phyloP scores from a whole-genome alignment of 2,329 filamentous ascomycete species.

The Sporothrix schenckii region DNA sequence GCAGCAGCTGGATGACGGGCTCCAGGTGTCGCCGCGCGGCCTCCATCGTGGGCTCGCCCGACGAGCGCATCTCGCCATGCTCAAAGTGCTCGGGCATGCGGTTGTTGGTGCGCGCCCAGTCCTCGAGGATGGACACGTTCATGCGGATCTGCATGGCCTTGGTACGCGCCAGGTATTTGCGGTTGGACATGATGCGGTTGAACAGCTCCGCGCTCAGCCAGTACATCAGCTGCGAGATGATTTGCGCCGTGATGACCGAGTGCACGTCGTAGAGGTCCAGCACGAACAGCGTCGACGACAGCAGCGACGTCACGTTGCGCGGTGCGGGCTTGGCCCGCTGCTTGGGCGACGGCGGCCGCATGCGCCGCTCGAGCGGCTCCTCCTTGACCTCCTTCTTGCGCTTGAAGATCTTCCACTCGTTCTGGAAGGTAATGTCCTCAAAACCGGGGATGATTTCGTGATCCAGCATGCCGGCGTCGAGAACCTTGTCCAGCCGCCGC shows the following conservation, averaged over 20 bases:
- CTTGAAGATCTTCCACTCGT: slow-evolving; percentile 98
- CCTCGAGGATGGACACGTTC: slow-evolving; percentile 93
- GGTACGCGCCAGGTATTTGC: slow-evolving; percentile 89
- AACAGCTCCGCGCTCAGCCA: slow-evolving; percentile 97
- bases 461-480: slow-evolving; percentile 92
- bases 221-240: slow-evolving; percentile 89
- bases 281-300: slow-evolving; percentile 95
- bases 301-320: slow-evolving; percentile 89
- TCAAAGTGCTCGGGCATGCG: slow-evolving; percentile 94
- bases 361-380: slow-evolving; percentile 86
- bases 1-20: slow-evolving; percentile 88
- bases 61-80: slow-evolving; percentile 80
- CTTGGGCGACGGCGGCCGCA: slow-evolving; percentile 90
- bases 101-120: slow-evolving; percentile 94
- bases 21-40: slow-evolving; percentile 81
- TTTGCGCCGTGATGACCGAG: slow-evolving; percentile 91
- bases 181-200: slow-evolving; percentile 95
- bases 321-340: slow-evolving; percentile 89
- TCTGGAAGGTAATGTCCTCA: slow-evolving; percentile 94
- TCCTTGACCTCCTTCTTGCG: slow-evolving; percentile 87
- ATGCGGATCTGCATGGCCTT: slow-evolving; percentile 99
- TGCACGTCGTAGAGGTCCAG: slow-evolving; percentile 98
- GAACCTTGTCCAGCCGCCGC: slow-evolving; percentile 90
- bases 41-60: slow-evolving; percentile 85
- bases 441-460: slow-evolving; percentile 98